These are phyloP conservation scores for Crotalaria pallida DNA, from an alignment of 306 rosid genomes.

Conservation along the genomic window DNA sequence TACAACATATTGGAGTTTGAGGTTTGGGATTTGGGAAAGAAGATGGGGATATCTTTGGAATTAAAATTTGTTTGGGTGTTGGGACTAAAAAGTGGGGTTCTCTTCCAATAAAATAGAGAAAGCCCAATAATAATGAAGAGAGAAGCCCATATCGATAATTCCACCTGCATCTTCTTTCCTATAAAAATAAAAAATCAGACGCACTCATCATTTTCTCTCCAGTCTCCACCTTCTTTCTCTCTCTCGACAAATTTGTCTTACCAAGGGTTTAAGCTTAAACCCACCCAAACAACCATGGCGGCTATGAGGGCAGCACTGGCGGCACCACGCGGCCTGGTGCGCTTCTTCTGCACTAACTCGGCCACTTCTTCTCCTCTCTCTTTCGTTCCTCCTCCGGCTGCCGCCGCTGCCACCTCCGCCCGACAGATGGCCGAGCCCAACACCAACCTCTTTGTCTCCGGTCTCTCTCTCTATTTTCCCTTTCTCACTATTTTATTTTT, in stretches of 20 bases:
- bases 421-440: constrained; percentile 69
- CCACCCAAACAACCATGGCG: constrained; percentile 50
- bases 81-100: no score
- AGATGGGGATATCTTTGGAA: no score
- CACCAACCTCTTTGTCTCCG: constrained; percentile 89
- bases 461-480: constrained; percentile 15
- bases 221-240: background rate
- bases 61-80: no score
- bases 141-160: background rate
- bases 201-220: background rate
- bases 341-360: constrained; percentile 45
- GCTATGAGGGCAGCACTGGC: constrained; percentile 60
- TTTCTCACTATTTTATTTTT: background rate
- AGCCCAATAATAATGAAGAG: background rate
- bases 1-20: no score
- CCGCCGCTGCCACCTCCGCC: constrained; percentile 27
- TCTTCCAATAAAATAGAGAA: no score
- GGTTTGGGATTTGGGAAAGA: no score
- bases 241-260: background rate
- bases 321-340: constrained; percentile 51
- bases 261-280: constrained; percentile 36
- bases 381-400: constrained; percentile 42
- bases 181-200: background rate
- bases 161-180: background rate
- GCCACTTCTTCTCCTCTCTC: constrained; percentile 8